Evolutionary conservation across 2,329 filamentous ascomycete genomes (phyloP).

Genomic region (Claviceps digitariae): DNA sequence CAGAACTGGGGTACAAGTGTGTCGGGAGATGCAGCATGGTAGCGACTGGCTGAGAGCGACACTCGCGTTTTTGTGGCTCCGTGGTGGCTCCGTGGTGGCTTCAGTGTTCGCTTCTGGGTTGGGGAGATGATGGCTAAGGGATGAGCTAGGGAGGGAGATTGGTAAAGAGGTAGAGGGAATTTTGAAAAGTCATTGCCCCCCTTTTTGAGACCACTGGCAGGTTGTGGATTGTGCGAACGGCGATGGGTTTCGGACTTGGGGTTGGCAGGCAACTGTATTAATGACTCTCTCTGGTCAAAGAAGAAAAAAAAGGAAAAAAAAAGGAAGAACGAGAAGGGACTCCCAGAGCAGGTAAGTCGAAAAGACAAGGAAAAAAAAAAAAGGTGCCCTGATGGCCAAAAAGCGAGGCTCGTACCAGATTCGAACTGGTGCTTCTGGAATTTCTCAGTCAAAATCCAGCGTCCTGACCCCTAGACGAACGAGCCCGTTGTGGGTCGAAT

Average conservation of each 20-base stretch:
- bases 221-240: too few relatives aligned
- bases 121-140: background rate
- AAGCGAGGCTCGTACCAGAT: slow-evolving; percentile 9
- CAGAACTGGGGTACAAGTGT: background rate
- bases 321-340: background rate
- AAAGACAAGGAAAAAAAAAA: background rate
- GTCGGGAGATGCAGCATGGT: background rate
- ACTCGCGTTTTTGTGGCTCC: too few relatives aligned
- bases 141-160: background rate
- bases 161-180: too few relatives aligned
- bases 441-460: slow-evolving; percentile 10
- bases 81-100: background rate
- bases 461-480: slow-evolving; percentile 14
- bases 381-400: background rate
- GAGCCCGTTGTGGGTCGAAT: background rate
- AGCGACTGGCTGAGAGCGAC: too few relatives aligned
- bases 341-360: background rate
- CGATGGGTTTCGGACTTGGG: background rate
- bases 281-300: too few relatives aligned
- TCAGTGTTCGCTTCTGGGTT: too few relatives aligned
- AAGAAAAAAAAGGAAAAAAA: too few relatives aligned
- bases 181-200: too few relatives aligned
- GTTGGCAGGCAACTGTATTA: too few relatives aligned
- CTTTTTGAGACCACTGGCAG: background rate
- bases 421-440: slow-evolving; percentile 13